These are phyloP conservation scores for Leptomonas pyrrhocoris DNA, from an alignment of 208 protist species.

Conservation along the genomic window DNA sequence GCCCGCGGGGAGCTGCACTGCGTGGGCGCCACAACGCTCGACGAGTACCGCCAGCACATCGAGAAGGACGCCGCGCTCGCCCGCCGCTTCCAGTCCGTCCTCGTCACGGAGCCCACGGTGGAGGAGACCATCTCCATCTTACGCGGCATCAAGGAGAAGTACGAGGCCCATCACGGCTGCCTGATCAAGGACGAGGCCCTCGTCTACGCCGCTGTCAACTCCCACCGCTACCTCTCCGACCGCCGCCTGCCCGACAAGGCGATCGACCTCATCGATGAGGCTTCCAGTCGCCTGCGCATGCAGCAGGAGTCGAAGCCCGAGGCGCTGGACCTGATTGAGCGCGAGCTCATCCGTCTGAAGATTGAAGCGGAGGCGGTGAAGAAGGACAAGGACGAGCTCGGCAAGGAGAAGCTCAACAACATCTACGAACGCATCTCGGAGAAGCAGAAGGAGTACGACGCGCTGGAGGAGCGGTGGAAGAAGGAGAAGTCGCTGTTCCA, in stretches of 20 bases:
- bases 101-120: constrained; percentile 96
- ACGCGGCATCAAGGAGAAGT: constrained; percentile 94
- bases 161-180: constrained; percentile 93
- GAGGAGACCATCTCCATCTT: constrained; percentile 98
- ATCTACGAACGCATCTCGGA: constrained; percentile 73
- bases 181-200: constrained; percentile 91
- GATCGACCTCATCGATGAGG: constrained; percentile 99
- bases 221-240: constrained; percentile 96
- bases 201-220: constrained; percentile 88
- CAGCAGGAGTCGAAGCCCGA: constrained; percentile 97
- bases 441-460: constrained; percentile 84
- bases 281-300: constrained; percentile 91
- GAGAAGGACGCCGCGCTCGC: constrained; percentile 99
- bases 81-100: constrained; percentile 98
- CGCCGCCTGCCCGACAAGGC: constrained; percentile 99
- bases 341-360: constrained; percentile 90
- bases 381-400: constrained; percentile 93
- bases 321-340: constrained; percentile 94
- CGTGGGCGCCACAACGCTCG: constrained; percentile 98
- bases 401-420: constrained; percentile 82
- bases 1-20: constrained; percentile 96
- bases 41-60: constrained; percentile 98
- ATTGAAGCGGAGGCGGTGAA: constrained; percentile 94
- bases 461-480: constrained; percentile 85
- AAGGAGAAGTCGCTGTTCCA: constrained; percentile 91